phyloP scores from a whole-genome alignment of 192 early-diverging fungal species.

The Rhizophagus clarus region DNA sequence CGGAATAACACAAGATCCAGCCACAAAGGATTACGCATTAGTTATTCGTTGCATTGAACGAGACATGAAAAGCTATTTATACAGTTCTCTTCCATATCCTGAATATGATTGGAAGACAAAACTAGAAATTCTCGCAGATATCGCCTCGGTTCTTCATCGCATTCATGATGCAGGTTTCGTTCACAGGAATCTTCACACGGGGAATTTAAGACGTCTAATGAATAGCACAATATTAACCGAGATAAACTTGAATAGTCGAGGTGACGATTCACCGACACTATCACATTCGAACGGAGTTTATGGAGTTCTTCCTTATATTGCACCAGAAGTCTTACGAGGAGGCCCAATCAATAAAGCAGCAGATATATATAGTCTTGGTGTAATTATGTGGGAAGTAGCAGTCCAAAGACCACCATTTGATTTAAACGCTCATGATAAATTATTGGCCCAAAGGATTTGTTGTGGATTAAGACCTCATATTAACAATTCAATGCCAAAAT shows the following conservation, averaged over 20 bases:
- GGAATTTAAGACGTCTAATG: slow-evolving; percentile 20
- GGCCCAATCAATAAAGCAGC: background rate
- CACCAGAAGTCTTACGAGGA: slow-evolving; percentile 27
- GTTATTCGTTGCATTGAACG: slow-evolving; percentile 16
- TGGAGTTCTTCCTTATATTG: slow-evolving; percentile 29
- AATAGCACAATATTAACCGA: slow-evolving; percentile 2
- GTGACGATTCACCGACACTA: slow-evolving; percentile 15
- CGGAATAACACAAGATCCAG: slow-evolving; percentile 23
- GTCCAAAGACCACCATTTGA: slow-evolving; percentile 5
- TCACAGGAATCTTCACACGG: slow-evolving; percentile 18
- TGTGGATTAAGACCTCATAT: slow-evolving; percentile 30
- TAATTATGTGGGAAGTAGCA: slow-evolving; percentile 26
- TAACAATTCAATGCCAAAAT: slow-evolving; percentile 3
- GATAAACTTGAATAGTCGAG: background rate
- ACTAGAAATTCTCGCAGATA: slow-evolving; percentile 16
- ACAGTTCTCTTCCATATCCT: background rate
- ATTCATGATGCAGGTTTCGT: slow-evolving; percentile 18
- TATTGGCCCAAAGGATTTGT: slow-evolving; percentile 25
- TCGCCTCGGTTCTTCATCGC: slow-evolving; percentile 4
- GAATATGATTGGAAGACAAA: slow-evolving; percentile 28
- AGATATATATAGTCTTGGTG: slow-evolving; percentile 31
- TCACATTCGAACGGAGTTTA: slow-evolving; percentile 7
- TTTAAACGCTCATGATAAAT: slow-evolving; percentile 10
- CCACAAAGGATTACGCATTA: slow-evolving; percentile 5
- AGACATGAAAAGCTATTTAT: background rate